Evolutionary conservation across 768 basidiomycete species (phyloP).

Genomic region (Psilocybe cubensis): DNA sequence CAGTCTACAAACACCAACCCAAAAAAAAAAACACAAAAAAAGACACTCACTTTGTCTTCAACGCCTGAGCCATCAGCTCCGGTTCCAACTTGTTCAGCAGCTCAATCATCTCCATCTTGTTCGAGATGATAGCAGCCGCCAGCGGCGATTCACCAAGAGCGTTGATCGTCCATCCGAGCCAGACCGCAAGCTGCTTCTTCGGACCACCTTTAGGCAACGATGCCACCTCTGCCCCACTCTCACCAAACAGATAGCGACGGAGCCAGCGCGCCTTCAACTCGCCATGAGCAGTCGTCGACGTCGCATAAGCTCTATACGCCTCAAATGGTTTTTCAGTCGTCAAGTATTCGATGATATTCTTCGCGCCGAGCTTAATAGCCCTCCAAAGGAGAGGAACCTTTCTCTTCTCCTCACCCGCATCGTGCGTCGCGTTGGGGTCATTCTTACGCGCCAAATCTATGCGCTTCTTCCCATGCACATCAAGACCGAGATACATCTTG

Average conservation of each 20-base stretch:
- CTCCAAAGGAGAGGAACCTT: slow-evolving; percentile 44
- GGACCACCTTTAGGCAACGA: slow-evolving; percentile 26
- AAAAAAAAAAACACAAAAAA: background rate
- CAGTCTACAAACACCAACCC: too few relatives aligned
- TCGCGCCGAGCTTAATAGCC: slow-evolving; percentile 37
- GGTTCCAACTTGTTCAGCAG: slow-evolving; percentile 46
- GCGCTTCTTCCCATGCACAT: slow-evolving; percentile 67
- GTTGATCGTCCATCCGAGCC: slow-evolving; percentile 55
- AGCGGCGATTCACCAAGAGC: slow-evolving; percentile 56
- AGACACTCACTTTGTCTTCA: slow-evolving; percentile 45
- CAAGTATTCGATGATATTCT: slow-evolving; percentile 50
- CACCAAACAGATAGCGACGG: slow-evolving; percentile 29
- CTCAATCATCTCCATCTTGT: slow-evolving; percentile 44
- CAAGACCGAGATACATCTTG: slow-evolving; percentile 59
- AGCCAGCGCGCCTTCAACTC: slow-evolving; percentile 47
- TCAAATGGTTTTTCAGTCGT: slow-evolving; percentile 45
- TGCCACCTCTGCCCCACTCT: slow-evolving; percentile 5
- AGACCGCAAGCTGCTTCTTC: slow-evolving; percentile 44
- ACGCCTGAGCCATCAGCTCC: slow-evolving; percentile 39
- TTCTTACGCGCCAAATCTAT: slow-evolving; percentile 53
- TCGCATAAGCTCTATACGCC: slow-evolving; percentile 55
- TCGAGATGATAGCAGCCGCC: slow-evolving; percentile 43
- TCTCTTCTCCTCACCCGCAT: slow-evolving; percentile 1
- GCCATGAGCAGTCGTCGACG: slow-evolving; percentile 30
- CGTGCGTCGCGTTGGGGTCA: slow-evolving; percentile 45